phyloP scores from a whole-genome alignment of 2,329 filamentous ascomycete genomes.

The Seiridium cupressi region DNA sequence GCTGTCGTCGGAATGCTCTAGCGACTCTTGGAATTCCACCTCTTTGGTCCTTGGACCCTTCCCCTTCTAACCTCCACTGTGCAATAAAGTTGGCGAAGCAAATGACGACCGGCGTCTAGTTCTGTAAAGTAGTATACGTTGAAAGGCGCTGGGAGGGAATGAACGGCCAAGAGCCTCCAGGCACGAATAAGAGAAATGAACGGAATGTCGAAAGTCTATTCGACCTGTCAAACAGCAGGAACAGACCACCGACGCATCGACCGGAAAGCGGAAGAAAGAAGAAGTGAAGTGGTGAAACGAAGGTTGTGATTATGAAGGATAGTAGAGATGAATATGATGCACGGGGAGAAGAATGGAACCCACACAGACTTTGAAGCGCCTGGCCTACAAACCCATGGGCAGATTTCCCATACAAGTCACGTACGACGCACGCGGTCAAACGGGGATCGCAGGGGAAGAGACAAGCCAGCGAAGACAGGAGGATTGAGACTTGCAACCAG shows the following conservation, averaged over 20 bases:
- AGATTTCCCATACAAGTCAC: neutral
- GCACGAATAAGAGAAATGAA: conserved; percentile 20
- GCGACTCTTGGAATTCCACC: conserved; percentile 10
- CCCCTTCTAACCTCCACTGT: conserved; percentile 10
- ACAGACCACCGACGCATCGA: conserved; percentile 16
- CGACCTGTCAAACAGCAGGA: conserved; percentile 20
- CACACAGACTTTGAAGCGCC: conserved; percentile 22
- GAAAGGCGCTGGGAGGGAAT: neutral
- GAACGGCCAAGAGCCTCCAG: conserved; percentile 8
- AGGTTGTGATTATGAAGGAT: conserved; percentile 16
- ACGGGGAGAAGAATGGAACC: conserved; percentile 5
- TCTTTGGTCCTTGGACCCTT: conserved; percentile 13
- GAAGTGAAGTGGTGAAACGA: conserved; percentile 14
- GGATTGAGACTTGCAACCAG: conserved; percentile 1
- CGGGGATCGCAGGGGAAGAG: neutral
- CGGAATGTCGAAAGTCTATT: conserved; percentile 19
- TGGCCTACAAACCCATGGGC: conserved; percentile 11
- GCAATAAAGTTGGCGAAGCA: conserved; percentile 13
- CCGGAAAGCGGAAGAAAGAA: conserved; percentile 16
- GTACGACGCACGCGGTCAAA: neutral
- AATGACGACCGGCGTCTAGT: conserved; percentile 38
- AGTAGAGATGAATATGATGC: conserved; percentile 17
- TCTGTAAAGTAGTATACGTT: neutral
- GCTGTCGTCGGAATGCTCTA: conserved; percentile 1
- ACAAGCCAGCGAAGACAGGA: conserved; percentile 10